phyloP scores from a whole-genome alignment of 1,284 basidiomycete species.

The Sporisorium graminicola region DNA sequence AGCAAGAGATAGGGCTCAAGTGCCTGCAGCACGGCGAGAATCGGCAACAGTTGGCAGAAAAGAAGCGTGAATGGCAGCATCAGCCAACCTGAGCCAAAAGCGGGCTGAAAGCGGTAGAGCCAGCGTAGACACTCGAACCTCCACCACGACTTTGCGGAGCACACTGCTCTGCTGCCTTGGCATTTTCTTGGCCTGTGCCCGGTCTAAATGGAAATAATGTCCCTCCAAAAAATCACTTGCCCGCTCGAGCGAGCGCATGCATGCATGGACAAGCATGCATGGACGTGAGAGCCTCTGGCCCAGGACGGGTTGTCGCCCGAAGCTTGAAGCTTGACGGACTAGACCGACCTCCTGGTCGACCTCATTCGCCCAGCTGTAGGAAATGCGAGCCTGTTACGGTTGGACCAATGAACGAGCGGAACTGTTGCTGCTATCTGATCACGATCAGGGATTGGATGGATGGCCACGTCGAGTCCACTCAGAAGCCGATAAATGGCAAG shows the following conservation, averaged over 20 bases:
- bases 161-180: constrained; percentile 21
- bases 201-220: constrained; percentile 48
- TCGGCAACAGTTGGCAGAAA: constrained; percentile 16
- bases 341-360: too few species aligned
- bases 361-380: neutral
- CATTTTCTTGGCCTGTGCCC: neutral
- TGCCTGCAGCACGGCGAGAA: constrained; percentile 22
- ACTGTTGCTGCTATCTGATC: neutral
- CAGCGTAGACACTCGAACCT: constrained; percentile 14
- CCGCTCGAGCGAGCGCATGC: constrained; percentile 10
- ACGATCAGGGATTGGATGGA: neutral
- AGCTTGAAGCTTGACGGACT: constrained; percentile 1
- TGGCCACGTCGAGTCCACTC: neutral
- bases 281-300: neutral
- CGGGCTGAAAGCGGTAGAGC: constrained; percentile 21
- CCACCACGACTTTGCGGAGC: constrained; percentile 2
- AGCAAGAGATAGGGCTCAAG: constrained; percentile 8
- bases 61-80: constrained; percentile 12
- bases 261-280: too few species aligned
- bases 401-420: neutral
- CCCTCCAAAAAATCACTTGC: constrained; percentile 13
- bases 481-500: neutral
- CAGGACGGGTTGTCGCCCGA: constrained; percentile 25
- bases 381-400: neutral
- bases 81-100: too few species aligned